Evolutionary conservation across 1,284 basidiomycete genomes (phyloP), one percentile per base, ranked within the genome.

Genomic region (Moniliophthora roreri): DNA sequence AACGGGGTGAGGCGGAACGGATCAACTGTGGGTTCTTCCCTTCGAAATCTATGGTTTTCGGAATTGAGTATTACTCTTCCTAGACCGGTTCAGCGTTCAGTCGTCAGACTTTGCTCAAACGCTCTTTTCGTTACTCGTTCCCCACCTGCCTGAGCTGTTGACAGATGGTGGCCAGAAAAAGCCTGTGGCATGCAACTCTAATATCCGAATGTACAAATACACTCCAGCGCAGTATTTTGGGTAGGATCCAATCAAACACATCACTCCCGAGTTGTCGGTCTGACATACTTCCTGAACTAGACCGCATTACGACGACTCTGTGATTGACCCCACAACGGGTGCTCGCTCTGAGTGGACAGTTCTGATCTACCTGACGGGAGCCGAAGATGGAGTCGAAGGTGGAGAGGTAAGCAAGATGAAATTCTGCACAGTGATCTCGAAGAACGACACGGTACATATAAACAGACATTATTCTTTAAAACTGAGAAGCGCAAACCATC

Each of bases 301-400:
- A 23, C 79, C 82, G 13, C 89, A 91, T 65, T 91, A 90, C 60
- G 89, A 91, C 60, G 89, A 90, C 60, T 80, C 81, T 16, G 80
- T 87, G 26, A 72, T 72, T 13, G 84, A 87, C 61, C 53, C 74
- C 2, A 60, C 72, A 50, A 84, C 81, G 9, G 83, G 83, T 4
- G 71, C 76, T 7, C 77, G 79, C 62, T 85, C 85, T 46, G 85
- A 89, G 65, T 93, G 91, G 91, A 94, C 91, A 0, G 67, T 94
- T 20, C 68, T 94, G 42, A 75, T 93, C 35, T 94, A 93, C 64
- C 68, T 94, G 37, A 84, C 84, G 8, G 89, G 89, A 1, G 64
- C 66, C 3, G 84, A 89, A 60, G 85, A 89, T 62, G 86, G 84
- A 9, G 83, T 91, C 0, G 74, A 82, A 63, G 91, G 91, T 15